A percentile compares a stretch with the other conserved stretches of the same genome.
Evolutionary conservation across 108 stramenopile genomes (phyloP).

Genomic region (Cyclotella kingstonii): DNA sequence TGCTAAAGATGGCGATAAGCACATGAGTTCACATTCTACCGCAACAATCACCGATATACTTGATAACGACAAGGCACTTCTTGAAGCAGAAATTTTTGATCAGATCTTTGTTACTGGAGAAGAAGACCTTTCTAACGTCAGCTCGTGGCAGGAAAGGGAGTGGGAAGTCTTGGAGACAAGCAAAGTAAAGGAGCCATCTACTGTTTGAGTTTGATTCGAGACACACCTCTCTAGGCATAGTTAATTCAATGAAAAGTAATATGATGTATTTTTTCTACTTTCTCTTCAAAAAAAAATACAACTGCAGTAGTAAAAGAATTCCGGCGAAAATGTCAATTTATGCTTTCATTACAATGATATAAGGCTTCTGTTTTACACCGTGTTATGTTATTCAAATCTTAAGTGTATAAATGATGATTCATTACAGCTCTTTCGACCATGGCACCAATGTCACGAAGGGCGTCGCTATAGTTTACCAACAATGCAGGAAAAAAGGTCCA

Average conservation of each 20-base stretch:
- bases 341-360: no score
- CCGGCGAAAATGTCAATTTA: no score
- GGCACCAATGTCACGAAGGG: no score
- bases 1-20: conserved; percentile 14
- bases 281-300: not conserved
- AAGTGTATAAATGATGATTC: no score
- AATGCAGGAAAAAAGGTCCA: no score
- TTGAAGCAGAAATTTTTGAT: conserved; percentile 57
- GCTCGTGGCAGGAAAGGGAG: conserved; percentile 19
- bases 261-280: not conserved
- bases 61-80: conserved; percentile 40
- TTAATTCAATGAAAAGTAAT: no score
- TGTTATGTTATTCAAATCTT: no score
- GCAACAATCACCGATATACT: conserved; percentile 16
- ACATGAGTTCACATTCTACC: not conserved
- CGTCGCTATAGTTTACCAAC: no score
- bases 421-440: no score
- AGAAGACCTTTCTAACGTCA: conserved; percentile 6
- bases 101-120: conserved; percentile 46
- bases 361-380: no score
- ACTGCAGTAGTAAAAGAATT: no score
- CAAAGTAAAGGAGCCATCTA: conserved; percentile 23
- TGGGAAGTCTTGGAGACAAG: conserved; percentile 30
- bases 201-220: not conserved
- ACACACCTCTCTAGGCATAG: no score